Evolutionary conservation across 257 asterid species (phyloP), one percentile per base, ranked within the genome.

Genomic region (Jacaranda copaia): DNA sequence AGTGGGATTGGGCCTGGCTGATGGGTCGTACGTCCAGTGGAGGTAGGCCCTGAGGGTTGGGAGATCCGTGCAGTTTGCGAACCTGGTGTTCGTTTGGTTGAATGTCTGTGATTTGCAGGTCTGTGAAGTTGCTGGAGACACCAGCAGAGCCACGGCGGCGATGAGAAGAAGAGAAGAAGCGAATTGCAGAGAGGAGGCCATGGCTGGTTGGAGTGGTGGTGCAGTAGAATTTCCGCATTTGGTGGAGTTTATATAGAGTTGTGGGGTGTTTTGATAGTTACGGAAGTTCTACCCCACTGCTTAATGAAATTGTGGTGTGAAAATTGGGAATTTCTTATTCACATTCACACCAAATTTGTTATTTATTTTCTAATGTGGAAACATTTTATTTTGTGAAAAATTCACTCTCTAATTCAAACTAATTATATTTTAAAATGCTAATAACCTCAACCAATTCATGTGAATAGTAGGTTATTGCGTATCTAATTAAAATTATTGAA

Each of bases 1-100:
- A 0, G 89, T 84, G 46, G 89, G 86, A 5, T 70, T 76, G 40
- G 76, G 84, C 49, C 40, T 20, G 61, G 86, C 74, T 0, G 81
- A 45, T 9, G 82, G 81, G 53, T 82, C 71, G 76, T 86, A 89
- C 9, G 90, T 80, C 90, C 89, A 91, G 81, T 91, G 92, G 81
- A 89, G 88, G 59, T 20, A 77, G 58, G 97, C 87, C 5, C 72
- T 51, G 15, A 91, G 85, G 9, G 79, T 5, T 12, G 89, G 87
- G 62, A 91, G 88, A 39, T 89, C 93, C 49, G 53, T 75, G 55
- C 92, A 89, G 80, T 79, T 77, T 0, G 79, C 4, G 80, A 80
- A 87, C 3, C 62, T 32, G 56, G 57, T 32, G 59, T 71, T 65
- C 14, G 8, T 25, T 48, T 66, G 64, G 14, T 86, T 12, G 81